phyloP scores from a whole-genome alignment of 2,329 filamentous ascomycete genomes.

The Aschersonia sp. region DNA sequence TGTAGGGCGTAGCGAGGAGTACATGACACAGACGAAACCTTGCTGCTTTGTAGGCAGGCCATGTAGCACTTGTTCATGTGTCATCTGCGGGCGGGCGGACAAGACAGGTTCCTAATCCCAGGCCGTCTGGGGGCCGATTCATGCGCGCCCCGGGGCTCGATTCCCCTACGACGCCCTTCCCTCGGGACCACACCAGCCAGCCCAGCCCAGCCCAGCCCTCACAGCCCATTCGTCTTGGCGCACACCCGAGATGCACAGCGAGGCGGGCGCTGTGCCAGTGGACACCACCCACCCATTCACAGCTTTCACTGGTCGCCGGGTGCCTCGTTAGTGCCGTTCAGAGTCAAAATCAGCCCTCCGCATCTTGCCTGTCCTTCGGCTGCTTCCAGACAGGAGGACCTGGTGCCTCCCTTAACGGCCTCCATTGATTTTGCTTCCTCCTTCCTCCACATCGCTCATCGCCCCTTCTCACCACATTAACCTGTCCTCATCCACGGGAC shows the following conservation, averaged over 20 bases:
- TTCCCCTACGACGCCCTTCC: no score
- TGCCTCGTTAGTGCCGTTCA: neutral
- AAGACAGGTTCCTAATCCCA: no score
- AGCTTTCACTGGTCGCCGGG: neutral
- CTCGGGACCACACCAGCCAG: no score
- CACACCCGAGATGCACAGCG: neutral
- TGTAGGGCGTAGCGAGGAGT: no score
- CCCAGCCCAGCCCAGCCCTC: no score
- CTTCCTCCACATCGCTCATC: conserved; percentile 5
- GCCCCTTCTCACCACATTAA: conserved; percentile 13
- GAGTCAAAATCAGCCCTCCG: conserved; percentile 14
- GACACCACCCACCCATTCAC: neutral
- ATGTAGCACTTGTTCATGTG: no score
- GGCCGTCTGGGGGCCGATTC: no score
- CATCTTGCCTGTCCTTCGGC: neutral
- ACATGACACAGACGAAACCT: no score
- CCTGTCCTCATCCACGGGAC: conserved; percentile 14
- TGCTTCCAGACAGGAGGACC: conserved; percentile 16
- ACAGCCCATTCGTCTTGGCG: no score
- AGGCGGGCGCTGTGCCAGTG: neutral
- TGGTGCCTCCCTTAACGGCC: conserved; percentile 14
- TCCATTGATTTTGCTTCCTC: neutral
- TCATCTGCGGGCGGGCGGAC: no score
- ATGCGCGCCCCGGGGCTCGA: no score
- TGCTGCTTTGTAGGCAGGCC: no score